Conservation (phyloP, 1,139 yeast genomes). For the Candida labiduridarum region DNA sequence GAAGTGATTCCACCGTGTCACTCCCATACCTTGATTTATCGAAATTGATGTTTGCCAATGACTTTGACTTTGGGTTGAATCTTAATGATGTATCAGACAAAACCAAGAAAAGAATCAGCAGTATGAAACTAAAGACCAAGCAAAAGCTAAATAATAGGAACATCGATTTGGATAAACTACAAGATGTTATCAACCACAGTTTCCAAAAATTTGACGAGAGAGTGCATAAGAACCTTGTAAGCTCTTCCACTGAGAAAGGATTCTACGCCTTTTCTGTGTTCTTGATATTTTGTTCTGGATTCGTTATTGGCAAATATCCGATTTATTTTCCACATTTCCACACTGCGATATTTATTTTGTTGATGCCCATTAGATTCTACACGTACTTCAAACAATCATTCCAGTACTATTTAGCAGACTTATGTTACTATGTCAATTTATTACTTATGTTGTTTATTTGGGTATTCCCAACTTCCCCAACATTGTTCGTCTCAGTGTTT, state of each 20-base stretch:
- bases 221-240: slow-evolving; percentile 49
- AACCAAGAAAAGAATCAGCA: slow-evolving; percentile 36
- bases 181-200: slow-evolving; percentile 35
- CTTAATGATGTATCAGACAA: slow-evolving; percentile 39
- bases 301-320: slow-evolving; percentile 78
- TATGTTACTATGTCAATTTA: slow-evolving; percentile 87
- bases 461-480: slow-evolving; percentile 74
- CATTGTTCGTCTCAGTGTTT: slow-evolving; percentile 79
- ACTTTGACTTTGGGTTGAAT: slow-evolving; percentile 48
- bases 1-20: slow-evolving; percentile 39
- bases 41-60: slow-evolving; percentile 40
- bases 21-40: slow-evolving; percentile 41
- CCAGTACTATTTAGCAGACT: slow-evolving; percentile 89
- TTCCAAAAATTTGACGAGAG: slow-evolving; percentile 62
- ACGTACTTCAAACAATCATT: slow-evolving; percentile 77
- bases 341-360: slow-evolving; percentile 57
- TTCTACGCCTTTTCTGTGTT: slow-evolving; percentile 79
- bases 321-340: slow-evolving; percentile 76
- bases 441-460: slow-evolving; percentile 74
- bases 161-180: slow-evolving; percentile 29
- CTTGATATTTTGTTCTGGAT: slow-evolving; percentile 70
- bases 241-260: slow-evolving; percentile 74
- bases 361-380: slow-evolving; percentile 85
- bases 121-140: slow-evolving; percentile 40
- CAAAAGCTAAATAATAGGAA: slow-evolving; percentile 31